phyloP scores from a whole-genome alignment of 306 rosid species.

The Psophocarpus tetragonolobus region DNA sequence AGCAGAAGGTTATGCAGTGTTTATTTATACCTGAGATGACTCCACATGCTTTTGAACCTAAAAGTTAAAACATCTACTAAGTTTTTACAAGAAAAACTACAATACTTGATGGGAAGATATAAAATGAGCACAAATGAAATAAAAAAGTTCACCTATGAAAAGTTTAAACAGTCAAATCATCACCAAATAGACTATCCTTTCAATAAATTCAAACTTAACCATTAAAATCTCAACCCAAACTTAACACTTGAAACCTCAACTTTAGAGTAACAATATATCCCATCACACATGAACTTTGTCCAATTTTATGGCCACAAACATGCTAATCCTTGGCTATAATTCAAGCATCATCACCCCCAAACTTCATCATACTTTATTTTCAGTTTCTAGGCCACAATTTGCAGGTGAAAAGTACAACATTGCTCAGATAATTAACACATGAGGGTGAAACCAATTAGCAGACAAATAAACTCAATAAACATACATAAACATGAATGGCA shows the following conservation, averaged over 20 bases:
- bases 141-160: background rate
- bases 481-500: background rate
- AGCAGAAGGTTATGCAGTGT: background rate
- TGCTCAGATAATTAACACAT: conserved; percentile 1
- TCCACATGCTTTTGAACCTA: background rate
- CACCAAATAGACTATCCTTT: background rate
- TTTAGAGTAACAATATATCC: background rate
- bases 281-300: background rate
- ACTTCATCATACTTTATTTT: background rate
- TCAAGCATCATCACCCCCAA: background rate
- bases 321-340: background rate
- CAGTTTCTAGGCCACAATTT: conserved; percentile 11
- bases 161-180: conserved; percentile 8
- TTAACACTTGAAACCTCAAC: background rate
- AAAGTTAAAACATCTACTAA: background rate
- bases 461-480: conserved; percentile 6
- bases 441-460: conserved; percentile 1
- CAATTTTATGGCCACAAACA: background rate
- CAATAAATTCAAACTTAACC: background rate
- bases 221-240: conserved; percentile 14
- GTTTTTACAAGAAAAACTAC: background rate
- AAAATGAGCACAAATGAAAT: background rate
- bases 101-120: background rate
- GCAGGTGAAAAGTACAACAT: background rate
- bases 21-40: background rate